Base-by-base conservation (phyloP, 139 green algal genomes). In the Deuterostichococcus epilithicus region DNA sequence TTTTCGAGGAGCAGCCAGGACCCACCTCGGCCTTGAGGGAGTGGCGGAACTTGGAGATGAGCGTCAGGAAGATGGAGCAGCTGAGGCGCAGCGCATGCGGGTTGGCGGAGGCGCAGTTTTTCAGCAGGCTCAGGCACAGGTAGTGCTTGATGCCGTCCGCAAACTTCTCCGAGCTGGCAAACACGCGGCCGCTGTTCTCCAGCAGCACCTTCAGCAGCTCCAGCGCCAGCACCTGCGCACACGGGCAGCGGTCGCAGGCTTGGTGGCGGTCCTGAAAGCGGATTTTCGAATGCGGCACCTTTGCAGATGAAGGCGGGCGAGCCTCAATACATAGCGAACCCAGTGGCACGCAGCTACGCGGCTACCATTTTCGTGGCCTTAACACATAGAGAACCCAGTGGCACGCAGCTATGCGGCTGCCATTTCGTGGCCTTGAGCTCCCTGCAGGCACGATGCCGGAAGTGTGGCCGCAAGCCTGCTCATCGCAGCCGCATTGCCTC, bases 161-260 rank as follows among this genome's bases (percentile, higher is more conserved):
- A 70, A 98, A 98, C 74, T 86, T 90, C 72, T 97, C 91, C 33
- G 74, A 88, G 47, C 73, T 83, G 15, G 85, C 78, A 83, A 99
- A 99, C 60, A 88, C 80, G 1, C 83, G 82, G 0, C 96, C 95
- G 67, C 88, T 92, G 86, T 98, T 98, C 83, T 98, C 94, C 71
- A 99, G 86, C 73, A 98, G 72, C 68, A 98, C 86, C 83, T 97
- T 97, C 35, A 99, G 87, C 78, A 99, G 85, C 89, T 99, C 94
- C 80, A 99, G 85, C 0, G 96, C 91, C 63, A 99, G 85, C 68
- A 97, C 85, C 90, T 93, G 88, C 58, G 60, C 5, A 66, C 44
- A n/a, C 36, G n/a, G n/a, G n/a, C n/a, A n/a, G n/a, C n/a, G n/a
- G n/a, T n/a, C n/a, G n/a, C n/a, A n/a, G n/a, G n/a, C n/a, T n/a